Percentiles rank a stretch among this genome's conserved stretches.
Evolutionary conservation across 345 rosid species (phyloP).

Genomic region (Cardiospermum halicacabum): DNA sequence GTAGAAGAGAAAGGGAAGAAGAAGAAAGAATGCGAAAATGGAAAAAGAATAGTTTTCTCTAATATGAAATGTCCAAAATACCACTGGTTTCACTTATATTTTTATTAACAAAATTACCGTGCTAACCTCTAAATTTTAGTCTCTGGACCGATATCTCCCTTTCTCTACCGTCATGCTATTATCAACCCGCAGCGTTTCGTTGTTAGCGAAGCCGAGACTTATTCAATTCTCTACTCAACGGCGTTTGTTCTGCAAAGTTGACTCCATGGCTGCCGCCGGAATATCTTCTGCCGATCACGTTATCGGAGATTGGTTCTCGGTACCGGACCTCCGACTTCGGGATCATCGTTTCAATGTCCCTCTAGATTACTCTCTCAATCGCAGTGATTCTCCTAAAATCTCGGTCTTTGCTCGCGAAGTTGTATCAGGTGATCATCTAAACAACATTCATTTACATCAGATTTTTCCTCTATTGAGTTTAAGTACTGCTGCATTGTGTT

Average conservation of each 20-base stretch:
- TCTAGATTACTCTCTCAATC: constrained; percentile 52
- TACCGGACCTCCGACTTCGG: constrained; percentile 79
- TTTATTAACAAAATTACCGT: too few relatives aligned
- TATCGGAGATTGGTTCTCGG: constrained; percentile 61
- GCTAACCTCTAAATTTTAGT: too few relatives aligned
- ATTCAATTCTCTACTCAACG: constrained; percentile 15
- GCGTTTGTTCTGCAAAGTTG: constrained; percentile 12
- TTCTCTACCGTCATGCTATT: too few relatives aligned
- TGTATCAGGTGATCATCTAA: constrained; percentile 50
- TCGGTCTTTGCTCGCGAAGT: constrained; percentile 80
- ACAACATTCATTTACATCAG: not conserved
- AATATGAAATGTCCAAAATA: too few relatives aligned
- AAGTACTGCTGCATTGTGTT: not conserved
- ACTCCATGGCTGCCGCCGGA: constrained; percentile 33
- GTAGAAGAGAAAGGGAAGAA: not conserved
- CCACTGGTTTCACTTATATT: too few relatives aligned
- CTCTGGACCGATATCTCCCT: too few relatives aligned
- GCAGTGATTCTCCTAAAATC: constrained; percentile 42
- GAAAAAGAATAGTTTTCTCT: too few relatives aligned
- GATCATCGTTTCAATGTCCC: constrained; percentile 78
- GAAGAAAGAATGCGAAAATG: not conserved
- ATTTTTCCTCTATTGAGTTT: not conserved
- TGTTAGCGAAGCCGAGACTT: constrained; percentile 2
- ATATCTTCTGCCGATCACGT: constrained; percentile 40
- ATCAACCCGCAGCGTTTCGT: constrained; percentile 15